phyloP scores from a whole-genome alignment of 2,329 filamentous ascomycete genomes.

The Dendryphion nanum region DNA sequence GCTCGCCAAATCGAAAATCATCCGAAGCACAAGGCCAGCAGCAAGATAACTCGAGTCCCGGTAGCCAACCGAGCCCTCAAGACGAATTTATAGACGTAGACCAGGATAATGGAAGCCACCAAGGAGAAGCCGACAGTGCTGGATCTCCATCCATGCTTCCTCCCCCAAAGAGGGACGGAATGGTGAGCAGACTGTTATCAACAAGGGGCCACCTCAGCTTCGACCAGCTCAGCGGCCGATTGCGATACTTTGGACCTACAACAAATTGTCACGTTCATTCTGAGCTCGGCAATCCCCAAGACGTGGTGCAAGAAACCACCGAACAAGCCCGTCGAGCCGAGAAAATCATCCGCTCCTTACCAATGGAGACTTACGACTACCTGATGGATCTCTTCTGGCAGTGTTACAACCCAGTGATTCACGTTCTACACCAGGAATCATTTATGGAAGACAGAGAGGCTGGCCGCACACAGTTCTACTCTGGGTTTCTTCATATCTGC shows the following conservation, averaged over 20 bases:
- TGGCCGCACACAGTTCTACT: conserved; percentile 51
- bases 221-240: conserved; percentile 51
- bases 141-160: conserved; percentile 33
- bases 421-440: conserved; percentile 50
- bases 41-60: conserved; percentile 29
- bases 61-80: conserved; percentile 27
- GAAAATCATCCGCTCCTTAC: conserved; percentile 49
- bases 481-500: conserved; percentile 52
- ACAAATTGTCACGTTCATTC: conserved; percentile 55
- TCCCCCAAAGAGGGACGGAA: conserved; percentile 46
- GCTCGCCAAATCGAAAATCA: conserved; percentile 18
- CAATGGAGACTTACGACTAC: conserved; percentile 51
- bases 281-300: conserved; percentile 32
- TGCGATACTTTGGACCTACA: conserved; percentile 55
- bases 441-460: conserved; percentile 51
- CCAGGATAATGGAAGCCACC: conserved; percentile 21
- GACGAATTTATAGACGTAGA: conserved; percentile 29
- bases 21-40: conserved; percentile 13
- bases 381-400: conserved; percentile 54
- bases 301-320: conserved; percentile 41
- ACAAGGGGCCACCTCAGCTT: conserved; percentile 53
- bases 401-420: conserved; percentile 51
- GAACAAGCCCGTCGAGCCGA: conserved; percentile 50
- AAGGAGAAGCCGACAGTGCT: conserved; percentile 24
- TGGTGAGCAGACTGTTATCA: conserved; percentile 51